Evolutionary conservation across 352 stramenopile species (phyloP), one percentile per base, ranked within the genome.

Genomic region (Globisporangium abappressorium): DNA sequence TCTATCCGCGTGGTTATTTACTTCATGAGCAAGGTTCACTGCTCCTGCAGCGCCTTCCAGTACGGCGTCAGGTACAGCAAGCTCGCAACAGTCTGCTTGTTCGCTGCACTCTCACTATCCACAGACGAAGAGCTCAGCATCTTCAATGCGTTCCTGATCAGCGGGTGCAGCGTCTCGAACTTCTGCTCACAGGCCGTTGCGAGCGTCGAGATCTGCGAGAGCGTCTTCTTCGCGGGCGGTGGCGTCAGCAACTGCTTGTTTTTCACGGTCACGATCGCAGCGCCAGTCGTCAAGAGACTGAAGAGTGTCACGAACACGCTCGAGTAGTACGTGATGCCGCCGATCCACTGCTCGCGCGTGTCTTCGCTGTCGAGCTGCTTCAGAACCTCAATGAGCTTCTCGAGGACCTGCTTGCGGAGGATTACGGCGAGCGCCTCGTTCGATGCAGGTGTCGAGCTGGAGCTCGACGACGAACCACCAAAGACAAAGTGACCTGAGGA

Each of bases 271-370:
- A 82, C 22, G 24, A 84, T 66, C 4, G 84, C 80, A 6, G 86
- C 72, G 30, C 72, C 74, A 0, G 84, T 77, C 0, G 73, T 57
- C 7, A 89, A 57, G 24, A 89, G 67, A 22, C 78, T 85, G 43
- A 80, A 80, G 14, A 90, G 71, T 62, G 77, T 70, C 33, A 80
- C 64, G 71, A 90, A 92, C 15, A 90, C 77, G 43, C 80, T 79
- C 46, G 82, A 71, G 70, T 88, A 90, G 76, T 90, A 90, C 14
- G 79, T 81, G 30, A 89, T 81, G 34, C 82, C 82, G 34, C 84
- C 84, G 54, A 92, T 71, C 82, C 84, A 92, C 43, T 71, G 64
- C 73, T 64, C 67, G 15, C 43, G 53, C 22, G 67, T 47, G 34
- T 72, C 61, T 26, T 60, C 61, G 18, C 33, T 49, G 20, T 36